These are phyloP conservation scores for Grosmannia huntii DNA, from an alignment of 2,329 filamentous ascomycete species.

Conservation along the genomic window DNA sequence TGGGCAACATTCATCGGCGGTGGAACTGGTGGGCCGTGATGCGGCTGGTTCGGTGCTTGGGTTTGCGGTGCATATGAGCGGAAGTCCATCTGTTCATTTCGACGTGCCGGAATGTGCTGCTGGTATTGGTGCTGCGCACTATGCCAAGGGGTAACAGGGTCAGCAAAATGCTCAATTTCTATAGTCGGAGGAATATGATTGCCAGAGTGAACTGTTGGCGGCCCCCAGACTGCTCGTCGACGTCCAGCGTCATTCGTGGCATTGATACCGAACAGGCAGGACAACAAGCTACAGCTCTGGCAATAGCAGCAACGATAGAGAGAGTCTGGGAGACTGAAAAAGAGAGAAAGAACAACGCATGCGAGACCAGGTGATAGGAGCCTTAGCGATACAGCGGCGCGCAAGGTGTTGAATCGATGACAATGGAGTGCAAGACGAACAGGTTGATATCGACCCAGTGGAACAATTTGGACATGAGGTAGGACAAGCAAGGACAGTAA, in stretches of 20 bases:
- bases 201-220: not conserved
- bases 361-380: not conserved
- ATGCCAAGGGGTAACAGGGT: conserved; percentile 22
- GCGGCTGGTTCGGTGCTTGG: conserved; percentile 16
- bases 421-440: not conserved
- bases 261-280: not conserved
- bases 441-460: not conserved
- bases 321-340: not conserved
- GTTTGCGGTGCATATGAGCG: conserved; percentile 13
- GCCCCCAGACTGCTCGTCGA: not conserved
- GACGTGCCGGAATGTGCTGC: conserved; percentile 28
- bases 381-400: not conserved
- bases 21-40: conserved; percentile 23
- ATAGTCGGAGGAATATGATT: not conserved
- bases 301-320: not conserved
- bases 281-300: not conserved
- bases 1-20: conserved; percentile 24
- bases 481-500: not conserved
- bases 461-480: not conserved
- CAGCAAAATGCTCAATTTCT: conserved; percentile 17
- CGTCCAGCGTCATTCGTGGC: not conserved
- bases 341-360: not conserved
- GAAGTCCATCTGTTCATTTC: conserved; percentile 17
- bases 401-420: not conserved
- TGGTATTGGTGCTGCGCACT: conserved; percentile 30